Evolutionary conservation across 2,329 filamentous ascomycete species (phyloP), one percentile per base, ranked within the genome.

Genomic region (Didymella glomerata): DNA sequence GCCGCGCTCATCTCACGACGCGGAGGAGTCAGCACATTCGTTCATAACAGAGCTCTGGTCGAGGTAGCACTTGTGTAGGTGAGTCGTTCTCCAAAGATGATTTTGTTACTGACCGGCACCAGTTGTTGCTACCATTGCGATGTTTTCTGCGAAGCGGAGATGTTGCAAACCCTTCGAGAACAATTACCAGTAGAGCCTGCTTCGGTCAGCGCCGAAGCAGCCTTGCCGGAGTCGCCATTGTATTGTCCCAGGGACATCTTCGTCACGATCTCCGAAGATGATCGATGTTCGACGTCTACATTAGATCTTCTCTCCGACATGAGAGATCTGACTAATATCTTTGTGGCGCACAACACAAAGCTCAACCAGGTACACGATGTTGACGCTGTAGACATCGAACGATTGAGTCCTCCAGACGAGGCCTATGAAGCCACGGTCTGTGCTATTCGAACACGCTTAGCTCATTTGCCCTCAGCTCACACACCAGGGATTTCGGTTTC

Each of bases 161-260:
- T 66, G 8, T 40, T 67, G 7, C 56, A 71, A 1, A 27, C 66
- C 9, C 68, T 75, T 22, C 30, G 49, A 22, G 42, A 49, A 9
- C 67, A 63, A 51, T 40, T 68, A 7, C 67, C 64, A 1, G 18
- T 44, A 9, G n/a, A 38, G 2, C 36, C 58, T 9, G 30, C 25
- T 6, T 34, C 47, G 3, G 7, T 58, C n/a, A 44, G 64, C 5
- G 25, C 47, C 2, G 54, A 24, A 0, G 28, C 44, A 18, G 46
- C 65, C 1, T 47, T 77, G 16, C 72, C 75, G 14, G 73, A 77
- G 47, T 77, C 76, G 4, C 76, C 76, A 1, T 49, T 77, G 9
- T 77, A 72, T 49, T 71, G 69, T 38, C 70, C 68, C 1, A 65
- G 63, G 18, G 18, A 27, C 20, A 56, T 70, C 1, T 70, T 75